Evolutionary conservation across 2,329 filamentous ascomycete species (phyloP).

Genomic region (Ampelomyces quisqualis): DNA sequence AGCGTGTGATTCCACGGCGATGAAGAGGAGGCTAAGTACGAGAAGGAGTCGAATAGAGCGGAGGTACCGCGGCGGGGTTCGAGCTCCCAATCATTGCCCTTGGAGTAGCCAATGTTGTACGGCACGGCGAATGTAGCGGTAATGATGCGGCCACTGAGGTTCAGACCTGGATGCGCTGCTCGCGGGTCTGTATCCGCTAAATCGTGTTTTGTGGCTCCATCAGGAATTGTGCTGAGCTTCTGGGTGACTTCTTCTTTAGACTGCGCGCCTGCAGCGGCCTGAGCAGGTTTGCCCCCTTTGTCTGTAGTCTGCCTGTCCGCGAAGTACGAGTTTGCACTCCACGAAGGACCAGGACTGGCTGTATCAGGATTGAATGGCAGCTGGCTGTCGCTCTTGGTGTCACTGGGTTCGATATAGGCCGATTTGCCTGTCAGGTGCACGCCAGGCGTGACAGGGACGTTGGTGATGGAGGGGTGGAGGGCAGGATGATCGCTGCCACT

Average conservation of each 20-base stretch:
- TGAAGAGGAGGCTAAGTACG: slow-evolving; percentile 79
- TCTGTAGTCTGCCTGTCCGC: slow-evolving; percentile 23
- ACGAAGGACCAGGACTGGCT: slow-evolving; percentile 36
- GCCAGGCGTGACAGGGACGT: slow-evolving; percentile 48
- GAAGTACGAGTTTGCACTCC: slow-evolving; percentile 44
- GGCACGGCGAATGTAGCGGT: slow-evolving; percentile 65
- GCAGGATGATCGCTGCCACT: slow-evolving; percentile 41
- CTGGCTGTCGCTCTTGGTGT: slow-evolving; percentile 15
- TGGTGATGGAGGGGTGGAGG: slow-evolving; percentile 42
- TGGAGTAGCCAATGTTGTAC: slow-evolving; percentile 57
- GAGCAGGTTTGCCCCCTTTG: slow-evolving; percentile 38
- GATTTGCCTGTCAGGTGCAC: slow-evolving; percentile 40
- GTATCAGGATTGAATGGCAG: slow-evolving; percentile 36
- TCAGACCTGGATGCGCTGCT: slow-evolving; percentile 57
- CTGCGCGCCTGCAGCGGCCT: slow-evolving; percentile 49
- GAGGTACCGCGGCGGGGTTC: slow-evolving; percentile 81
- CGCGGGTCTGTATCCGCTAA: slow-evolving; percentile 55
- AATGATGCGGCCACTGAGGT: slow-evolving; percentile 63
- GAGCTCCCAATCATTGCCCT: slow-evolving; percentile 64
- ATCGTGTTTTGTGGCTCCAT: slow-evolving; percentile 41
- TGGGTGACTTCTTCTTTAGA: slow-evolving; percentile 55
- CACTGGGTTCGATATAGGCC: slow-evolving; percentile 39
- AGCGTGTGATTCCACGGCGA: slow-evolving; percentile 89
- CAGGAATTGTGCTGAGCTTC: slow-evolving; percentile 52
- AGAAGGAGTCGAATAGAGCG: slow-evolving; percentile 87